These are phyloP conservation scores for Paracoccidioides brasiliensis DNA, from an alignment of 2,329 filamentous ascomycete genomes.

Conservation along the genomic window DNA sequence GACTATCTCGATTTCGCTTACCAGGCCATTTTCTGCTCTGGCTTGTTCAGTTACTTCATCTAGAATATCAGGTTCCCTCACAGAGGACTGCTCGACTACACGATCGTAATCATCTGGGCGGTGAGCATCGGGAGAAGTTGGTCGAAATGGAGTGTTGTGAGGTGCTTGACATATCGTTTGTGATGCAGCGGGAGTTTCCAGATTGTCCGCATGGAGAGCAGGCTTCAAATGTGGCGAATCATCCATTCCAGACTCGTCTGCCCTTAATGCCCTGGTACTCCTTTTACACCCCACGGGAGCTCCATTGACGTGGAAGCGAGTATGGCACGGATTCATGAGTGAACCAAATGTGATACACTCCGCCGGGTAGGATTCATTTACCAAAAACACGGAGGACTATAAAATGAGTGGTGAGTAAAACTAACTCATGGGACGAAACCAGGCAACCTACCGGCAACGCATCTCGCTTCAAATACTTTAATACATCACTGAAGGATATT, in stretches of 20 bases:
- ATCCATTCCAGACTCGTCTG: background rate
- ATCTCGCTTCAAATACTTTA: constrained; percentile 40
- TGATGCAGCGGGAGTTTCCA: background rate
- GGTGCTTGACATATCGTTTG: constrained; percentile 5
- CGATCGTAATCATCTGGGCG: background rate
- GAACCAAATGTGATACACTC: constrained; percentile 51
- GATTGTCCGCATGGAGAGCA: constrained; percentile 9
- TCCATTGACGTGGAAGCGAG: constrained; percentile 33
- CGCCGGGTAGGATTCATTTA: constrained; percentile 55
- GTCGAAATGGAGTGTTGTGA: background rate
- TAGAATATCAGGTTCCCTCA: constrained; percentile 41
- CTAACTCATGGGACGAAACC: background rate
- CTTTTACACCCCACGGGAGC: constrained; percentile 8
- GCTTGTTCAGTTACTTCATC: constrained; percentile 52
- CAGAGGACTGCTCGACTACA: background rate
- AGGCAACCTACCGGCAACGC: constrained; percentile 35
- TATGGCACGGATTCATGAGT: constrained; percentile 46
- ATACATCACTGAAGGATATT: constrained; percentile 51
- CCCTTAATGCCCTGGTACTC: constrained; percentile 7
- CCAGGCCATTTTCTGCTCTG: constrained; percentile 46
- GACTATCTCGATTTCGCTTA: constrained; percentile 15
- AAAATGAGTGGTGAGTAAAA: constrained; percentile 10
- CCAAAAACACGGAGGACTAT: constrained; percentile 35
- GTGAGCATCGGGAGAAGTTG: background rate
- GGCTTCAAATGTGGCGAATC: constrained; percentile 21